Evolutionary conservation across 2,329 filamentous ascomycete genomes (phyloP), one percentile per base, ranked within the genome.

Genomic region (Catunica adiposa): DNA sequence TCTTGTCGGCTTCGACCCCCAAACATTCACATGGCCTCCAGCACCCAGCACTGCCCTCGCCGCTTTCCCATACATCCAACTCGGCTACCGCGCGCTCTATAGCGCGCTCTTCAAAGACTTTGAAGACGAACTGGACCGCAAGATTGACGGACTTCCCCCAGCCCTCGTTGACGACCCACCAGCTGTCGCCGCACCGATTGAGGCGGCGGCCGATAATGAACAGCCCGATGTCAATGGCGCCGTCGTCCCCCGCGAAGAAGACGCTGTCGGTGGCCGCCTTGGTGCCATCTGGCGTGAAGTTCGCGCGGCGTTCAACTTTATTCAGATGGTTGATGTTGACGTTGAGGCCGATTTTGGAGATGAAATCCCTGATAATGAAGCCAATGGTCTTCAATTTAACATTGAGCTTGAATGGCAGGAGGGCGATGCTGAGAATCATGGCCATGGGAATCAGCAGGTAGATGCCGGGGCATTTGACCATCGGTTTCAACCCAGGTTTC

Each of bases 11-110:
- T 68, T 71, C 46, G 67, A 75, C 42, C 66, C 71, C 29, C 63
- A 71, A n/a, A 67, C 73, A 51, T 66, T 74, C 20, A 62, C 64
- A 14, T 80, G 77, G 77, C 77, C 77, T 0, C 76, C 76, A 0
- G 73, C 75, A 0, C 72, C 75, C 0, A 68, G 71, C 40, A 72
- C 76, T 58, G 73, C 71, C n/a, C 64, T 79, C 53, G 67, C 71
- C 1, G 59, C 73, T 2, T 71, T 78, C 59, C 77, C 77, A 0
- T 71, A 70, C 46, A 63, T 72, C 3, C 68, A 68, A 34, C 66
- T 66, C 44, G 60, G 71, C 7, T 77, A 80, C 62, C 68, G 69
- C 59, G 68, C 67, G 54, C 42, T 77, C 2, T 74, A 75, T 62
- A 69, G 67, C 26, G 67, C 70, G 52, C 62, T 78, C 23, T 69